phyloP scores from a whole-genome alignment of 2,329 filamentous ascomycete genomes.

The Fusarium torreyae region DNA sequence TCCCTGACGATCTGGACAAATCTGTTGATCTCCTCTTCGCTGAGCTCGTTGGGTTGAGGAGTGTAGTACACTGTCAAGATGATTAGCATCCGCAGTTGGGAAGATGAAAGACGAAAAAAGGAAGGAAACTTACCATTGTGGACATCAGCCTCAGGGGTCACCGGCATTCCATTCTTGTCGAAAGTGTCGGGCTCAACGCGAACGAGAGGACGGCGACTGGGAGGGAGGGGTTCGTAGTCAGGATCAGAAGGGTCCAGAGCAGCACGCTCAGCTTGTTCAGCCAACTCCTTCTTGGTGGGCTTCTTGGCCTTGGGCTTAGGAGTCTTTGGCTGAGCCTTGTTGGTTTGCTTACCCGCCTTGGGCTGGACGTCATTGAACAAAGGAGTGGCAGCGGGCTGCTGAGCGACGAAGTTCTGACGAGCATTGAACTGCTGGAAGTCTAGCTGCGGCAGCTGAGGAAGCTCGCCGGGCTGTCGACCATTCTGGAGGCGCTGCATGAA shows the following conservation, averaged over 20 bases:
- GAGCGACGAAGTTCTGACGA: background rate
- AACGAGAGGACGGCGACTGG: conserved; percentile 15
- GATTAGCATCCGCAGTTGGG: background rate
- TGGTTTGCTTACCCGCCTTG: background rate
- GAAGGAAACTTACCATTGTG: conserved; percentile 4
- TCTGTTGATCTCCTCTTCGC: background rate
- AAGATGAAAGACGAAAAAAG: background rate
- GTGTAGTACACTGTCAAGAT: conserved; percentile 8
- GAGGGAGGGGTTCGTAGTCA: background rate
- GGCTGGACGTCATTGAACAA: background rate
- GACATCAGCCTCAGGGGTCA: background rate
- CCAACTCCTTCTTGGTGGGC: conserved; percentile 4
- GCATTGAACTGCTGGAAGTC: background rate
- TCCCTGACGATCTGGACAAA: background rate
- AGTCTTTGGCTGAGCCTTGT: background rate
- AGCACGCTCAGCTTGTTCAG: background rate
- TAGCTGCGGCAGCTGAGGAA: background rate
- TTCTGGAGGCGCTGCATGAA: too few species aligned
- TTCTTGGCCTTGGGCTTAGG: conserved; percentile 1
- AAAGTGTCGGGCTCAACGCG: background rate
- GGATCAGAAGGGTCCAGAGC: background rate
- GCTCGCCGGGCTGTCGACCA: too few species aligned
- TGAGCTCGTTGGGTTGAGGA: background rate
- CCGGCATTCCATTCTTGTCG: background rate
- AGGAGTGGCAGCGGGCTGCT: background rate